Conservation (phyloP, 2,329 filamentous ascomycete genomes). For the Aspergillus piperis region DNA sequence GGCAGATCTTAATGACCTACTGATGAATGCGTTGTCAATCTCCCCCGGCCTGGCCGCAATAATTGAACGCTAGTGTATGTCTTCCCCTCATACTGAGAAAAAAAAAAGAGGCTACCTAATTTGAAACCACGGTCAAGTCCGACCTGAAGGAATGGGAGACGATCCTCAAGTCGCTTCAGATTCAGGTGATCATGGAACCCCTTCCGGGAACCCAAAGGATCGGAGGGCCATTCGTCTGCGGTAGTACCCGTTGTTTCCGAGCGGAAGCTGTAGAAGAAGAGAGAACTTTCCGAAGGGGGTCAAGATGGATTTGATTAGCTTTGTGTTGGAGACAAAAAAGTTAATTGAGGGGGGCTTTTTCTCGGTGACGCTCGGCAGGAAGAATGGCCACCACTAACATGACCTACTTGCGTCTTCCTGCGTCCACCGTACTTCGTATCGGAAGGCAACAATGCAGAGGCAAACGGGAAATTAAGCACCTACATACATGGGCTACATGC, state of each 20-base stretch:
- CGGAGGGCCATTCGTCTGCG: background rate
- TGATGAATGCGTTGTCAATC: constrained; percentile 2
- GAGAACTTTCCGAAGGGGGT: constrained; percentile 15
- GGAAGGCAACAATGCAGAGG: background rate
- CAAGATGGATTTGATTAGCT: background rate
- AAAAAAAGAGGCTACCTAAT: background rate
- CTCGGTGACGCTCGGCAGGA: background rate
- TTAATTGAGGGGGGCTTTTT: background rate
- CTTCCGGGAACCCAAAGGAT: background rate
- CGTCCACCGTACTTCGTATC: background rate
- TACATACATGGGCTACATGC: background rate
- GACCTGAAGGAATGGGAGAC: background rate
- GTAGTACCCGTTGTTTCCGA: constrained; percentile 11
- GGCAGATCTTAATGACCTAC: background rate
- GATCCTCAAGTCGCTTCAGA: background rate
- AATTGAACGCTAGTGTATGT: constrained; percentile 1
- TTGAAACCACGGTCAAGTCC: background rate
- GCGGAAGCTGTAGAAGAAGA: constrained; percentile 14
- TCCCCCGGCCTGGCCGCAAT: background rate
- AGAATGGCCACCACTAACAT: background rate
- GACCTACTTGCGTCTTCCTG: background rate
- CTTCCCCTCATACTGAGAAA: background rate
- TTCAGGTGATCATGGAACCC: background rate
- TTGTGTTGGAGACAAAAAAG: background rate
- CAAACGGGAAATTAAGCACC: background rate